Conservation (phyloP, 352 stramenopile species). For the Pythium plurisporium region DNA sequence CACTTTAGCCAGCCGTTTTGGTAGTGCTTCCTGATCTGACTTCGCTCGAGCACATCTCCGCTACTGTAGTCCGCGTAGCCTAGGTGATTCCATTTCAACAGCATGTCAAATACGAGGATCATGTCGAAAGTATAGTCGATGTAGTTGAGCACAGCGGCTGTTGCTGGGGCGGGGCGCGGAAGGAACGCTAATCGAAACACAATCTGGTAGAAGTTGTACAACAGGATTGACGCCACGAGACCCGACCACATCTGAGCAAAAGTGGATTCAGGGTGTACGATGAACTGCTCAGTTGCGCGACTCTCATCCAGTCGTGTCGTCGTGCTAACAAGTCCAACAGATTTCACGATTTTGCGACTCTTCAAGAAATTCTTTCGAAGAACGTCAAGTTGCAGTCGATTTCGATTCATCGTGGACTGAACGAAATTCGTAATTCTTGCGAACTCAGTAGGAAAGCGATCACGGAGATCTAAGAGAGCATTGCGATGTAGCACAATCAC, state of each 20-base stretch:
- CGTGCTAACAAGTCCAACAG: not conserved
- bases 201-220: conserved; percentile 28
- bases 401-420: not conserved
- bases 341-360: not conserved
- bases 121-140: conserved; percentile 17
- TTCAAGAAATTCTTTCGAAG: not conserved
- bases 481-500: not conserved
- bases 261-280: not conserved
- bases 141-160: not conserved
- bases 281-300: not conserved
- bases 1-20: conserved; percentile 1
- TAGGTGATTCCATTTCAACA: conserved; percentile 13
- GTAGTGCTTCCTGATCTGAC: conserved; percentile 12
- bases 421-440: not conserved
- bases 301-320: not conserved
- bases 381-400: not conserved
- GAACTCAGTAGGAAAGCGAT: not conserved
- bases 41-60: conserved; percentile 16
- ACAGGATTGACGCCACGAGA: conserved; percentile 30
- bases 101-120: conserved; percentile 10
- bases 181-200: conserved; percentile 24
- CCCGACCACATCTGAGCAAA: conserved; percentile 29
- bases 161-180: not conserved
- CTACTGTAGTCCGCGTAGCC: conserved; percentile 7
- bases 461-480: not conserved